Evolutionary conservation across 2,329 filamentous ascomycete genomes (phyloP), one percentile per base, ranked within the genome.

Genomic region (Neophaeococcomyces mojaviensis): DNA sequence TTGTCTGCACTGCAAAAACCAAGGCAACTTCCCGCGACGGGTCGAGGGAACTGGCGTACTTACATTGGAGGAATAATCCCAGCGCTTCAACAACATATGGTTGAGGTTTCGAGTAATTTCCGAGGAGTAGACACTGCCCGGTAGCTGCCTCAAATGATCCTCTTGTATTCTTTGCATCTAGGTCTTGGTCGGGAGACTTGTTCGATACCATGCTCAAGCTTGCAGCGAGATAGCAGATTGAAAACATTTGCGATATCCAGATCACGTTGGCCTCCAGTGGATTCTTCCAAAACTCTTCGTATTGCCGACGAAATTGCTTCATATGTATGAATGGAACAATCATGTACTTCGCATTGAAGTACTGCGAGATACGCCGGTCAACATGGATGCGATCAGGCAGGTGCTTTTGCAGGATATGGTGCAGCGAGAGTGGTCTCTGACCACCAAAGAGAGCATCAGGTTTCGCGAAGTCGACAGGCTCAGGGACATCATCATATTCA

Each of bases 121-220:
- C 71, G 69, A 45, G 75, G 4, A 75, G 58, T 13, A 81, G 61
- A 51, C 74, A 78, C 53, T 80, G 76, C 18, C 72, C 72, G 4
- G 72, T 43, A 2, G 51, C 51, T 20, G 40, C 47, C 8, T 50
- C 41, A 34, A 55, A 58, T 9, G 20, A 36, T 16, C 75, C 38
- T 71, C 58, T 33, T 59, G 61, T 32, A 69, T 63, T 65, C 16
- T 68, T 66, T 53, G 67, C 68, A 12, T 68, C 70, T 31, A 64
- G 63, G 71, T 74, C 49, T 74, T 72, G 10, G 70, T 43, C 7
- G 34, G 31, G 33, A 13, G 49, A 48, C 5, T 42, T 37, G 15
- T 46, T 49, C 3, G 49, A 32, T 3, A 39, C 48, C 20, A 49
- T 40, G n/a, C 28, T 44, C 5, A 57, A 35, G n/a, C 35, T 46